Evolutionary conservation across 2,329 filamentous ascomycete genomes (phyloP), one percentile per base, ranked within the genome.

Genomic region (Cercospora sp.): DNA sequence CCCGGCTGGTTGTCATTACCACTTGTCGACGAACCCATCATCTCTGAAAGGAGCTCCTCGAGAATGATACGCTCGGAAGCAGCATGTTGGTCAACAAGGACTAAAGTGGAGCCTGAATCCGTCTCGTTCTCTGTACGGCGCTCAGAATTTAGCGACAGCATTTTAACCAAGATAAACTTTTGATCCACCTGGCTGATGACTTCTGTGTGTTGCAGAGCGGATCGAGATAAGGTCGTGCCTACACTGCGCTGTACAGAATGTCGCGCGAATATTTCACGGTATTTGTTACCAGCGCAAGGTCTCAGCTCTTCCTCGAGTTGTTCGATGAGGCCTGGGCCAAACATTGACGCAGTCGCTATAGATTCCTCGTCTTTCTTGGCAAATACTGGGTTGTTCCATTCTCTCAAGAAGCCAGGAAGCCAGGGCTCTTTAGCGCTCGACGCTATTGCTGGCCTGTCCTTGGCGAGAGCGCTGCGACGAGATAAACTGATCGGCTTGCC

Each of bases 81-180:
- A 0, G 95, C 95, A 77, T 99, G 95, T 76, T 99, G 95, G 75
- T 99, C 95, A 5, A 97, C 85, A 45, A 97, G 83, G 0, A 97
- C 85, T 4, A 98, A 81, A 1, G 88, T 73, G 2, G 77, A 37
- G 40, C 57, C 37, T 13, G 26, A 26, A 28, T 60, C 77, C 66
- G 71, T 7, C 21, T 58, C 13, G 2, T 66, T 18, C 43, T 57
- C 49, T 30, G 13, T 26, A 18, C 5, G 10, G 21, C 10, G 8
- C 53, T 53, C 7, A 16, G 49, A 59, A 10, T 24, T 55, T 12
- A 63, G 58, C 18, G 49, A 13, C 32, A 71, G 77, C 61, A 92
- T 80, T 70, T 87, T 90, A 24, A 89, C 83, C 0, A 99, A 81
- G 16, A 99, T 90, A 76, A 97, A 99, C 78, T 99, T 99, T 13